Evolutionary conservation across 768 basidiomycete species (phyloP).

Genomic region (Leccinum truebloodii): DNA sequence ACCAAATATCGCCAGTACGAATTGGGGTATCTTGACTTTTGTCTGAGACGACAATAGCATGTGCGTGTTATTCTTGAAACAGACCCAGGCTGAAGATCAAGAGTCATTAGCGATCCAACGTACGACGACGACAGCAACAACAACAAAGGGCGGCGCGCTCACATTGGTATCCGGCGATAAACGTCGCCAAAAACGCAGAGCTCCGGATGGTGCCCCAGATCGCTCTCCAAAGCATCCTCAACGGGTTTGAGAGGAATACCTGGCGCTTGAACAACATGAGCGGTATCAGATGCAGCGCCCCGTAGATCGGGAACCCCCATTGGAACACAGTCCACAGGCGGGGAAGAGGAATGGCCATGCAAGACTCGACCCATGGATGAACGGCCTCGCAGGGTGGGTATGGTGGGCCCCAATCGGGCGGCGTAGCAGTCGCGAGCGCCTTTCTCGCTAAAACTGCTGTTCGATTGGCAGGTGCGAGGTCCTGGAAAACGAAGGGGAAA

Average conservation of each 20-base stretch:
- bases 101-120: background rate
- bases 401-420: conserved; percentile 46
- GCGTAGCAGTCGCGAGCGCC: conserved; percentile 33
- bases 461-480: conserved; percentile 54
- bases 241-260: conserved; percentile 64
- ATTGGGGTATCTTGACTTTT: conserved; percentile 40
- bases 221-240: conserved; percentile 62
- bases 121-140: too few relatives aligned
- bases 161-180: conserved; percentile 85
- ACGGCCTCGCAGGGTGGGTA: conserved; percentile 70
- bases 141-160: conserved; percentile 21
- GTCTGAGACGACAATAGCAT: conserved; percentile 44
- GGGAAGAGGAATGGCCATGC: conserved; percentile 43
- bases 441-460: conserved; percentile 48
- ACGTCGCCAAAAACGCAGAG: conserved; percentile 83
- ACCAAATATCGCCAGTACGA: conserved; percentile 55
- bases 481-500: conserved; percentile 36
- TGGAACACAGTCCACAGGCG: conserved; percentile 80
- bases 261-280: conserved; percentile 78
- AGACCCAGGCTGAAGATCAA: conserved; percentile 52
- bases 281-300: conserved; percentile 88
- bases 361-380: conserved; percentile 70
- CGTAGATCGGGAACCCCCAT: conserved; percentile 85
- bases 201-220: conserved; percentile 76
- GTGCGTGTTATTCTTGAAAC: conserved; percentile 65